These are phyloP conservation scores for Suillus tomentosus DNA, from an alignment of 768 basidiomycete genomes.

Conservation along the genomic window DNA sequence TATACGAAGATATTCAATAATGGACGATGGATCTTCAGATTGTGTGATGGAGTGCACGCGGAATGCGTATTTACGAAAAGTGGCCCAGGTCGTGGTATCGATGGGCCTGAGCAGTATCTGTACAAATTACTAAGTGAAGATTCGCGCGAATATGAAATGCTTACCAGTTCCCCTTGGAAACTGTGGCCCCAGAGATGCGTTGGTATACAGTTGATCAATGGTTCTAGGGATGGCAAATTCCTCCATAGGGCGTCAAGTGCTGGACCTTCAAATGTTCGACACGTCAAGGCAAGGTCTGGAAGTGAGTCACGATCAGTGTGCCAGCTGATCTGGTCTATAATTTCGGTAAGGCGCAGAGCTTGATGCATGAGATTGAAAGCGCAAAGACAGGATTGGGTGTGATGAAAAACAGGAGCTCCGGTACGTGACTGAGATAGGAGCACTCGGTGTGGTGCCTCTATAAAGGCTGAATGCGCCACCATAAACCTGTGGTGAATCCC, in stretches of 20 bases:
- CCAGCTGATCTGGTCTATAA: not conserved
- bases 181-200: not conserved
- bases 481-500: not conserved
- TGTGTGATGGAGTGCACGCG: constrained; percentile 25
- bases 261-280: constrained; percentile 23
- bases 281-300: constrained; percentile 25
- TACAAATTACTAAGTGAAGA: not conserved
- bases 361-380: constrained; percentile 3
- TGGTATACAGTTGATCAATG: constrained; percentile 18
- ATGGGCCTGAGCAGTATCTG: not conserved
- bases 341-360: not conserved
- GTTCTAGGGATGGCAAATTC: constrained; percentile 22
- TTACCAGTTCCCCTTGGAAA: not conserved
- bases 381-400: not conserved
- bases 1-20: constrained; percentile 15
- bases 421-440: not conserved
- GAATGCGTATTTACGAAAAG: constrained; percentile 26
- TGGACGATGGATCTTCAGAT: constrained; percentile 21
- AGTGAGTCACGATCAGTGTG: constrained; percentile 15
- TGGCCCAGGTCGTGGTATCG: constrained; percentile 20
- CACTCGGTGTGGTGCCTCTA: not conserved
- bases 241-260: constrained; percentile 30
- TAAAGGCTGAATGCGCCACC: not conserved
- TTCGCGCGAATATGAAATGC: not conserved
- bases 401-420: not conserved